Percentiles rank a stretch among this genome's conserved stretches.
Evolutionary conservation across 2,329 filamentous ascomycete genomes (phyloP).

Genomic region (Paecilomyces sp.): DNA sequence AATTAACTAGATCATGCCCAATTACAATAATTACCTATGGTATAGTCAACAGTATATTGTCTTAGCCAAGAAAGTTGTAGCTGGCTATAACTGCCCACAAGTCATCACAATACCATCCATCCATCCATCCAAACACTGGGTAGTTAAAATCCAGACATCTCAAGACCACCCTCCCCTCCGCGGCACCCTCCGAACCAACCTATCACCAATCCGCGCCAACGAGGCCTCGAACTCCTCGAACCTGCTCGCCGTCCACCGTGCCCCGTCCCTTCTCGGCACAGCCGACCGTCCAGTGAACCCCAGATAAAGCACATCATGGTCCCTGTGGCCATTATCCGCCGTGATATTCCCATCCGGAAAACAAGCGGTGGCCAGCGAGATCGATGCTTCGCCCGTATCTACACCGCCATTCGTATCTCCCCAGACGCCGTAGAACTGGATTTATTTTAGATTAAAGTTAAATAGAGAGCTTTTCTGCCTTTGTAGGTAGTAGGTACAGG

Average conservation of each 20-base stretch:
- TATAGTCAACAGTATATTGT: too few species aligned
- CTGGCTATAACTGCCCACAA: too few species aligned
- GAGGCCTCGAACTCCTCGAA: slow-evolving; percentile 39
- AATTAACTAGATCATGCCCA: too few species aligned
- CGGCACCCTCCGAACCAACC: slow-evolving; percentile 1
- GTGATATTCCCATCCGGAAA: slow-evolving; percentile 45
- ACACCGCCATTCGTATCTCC: slow-evolving; percentile 55
- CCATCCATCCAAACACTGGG: too few species aligned
- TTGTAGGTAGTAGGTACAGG: neutral
- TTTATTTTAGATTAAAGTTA: neutral
- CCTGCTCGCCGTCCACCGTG: slow-evolving; percentile 48
- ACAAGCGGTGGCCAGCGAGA: slow-evolving; percentile 52
- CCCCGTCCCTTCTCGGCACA: slow-evolving; percentile 47
- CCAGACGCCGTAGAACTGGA: slow-evolving; percentile 53
- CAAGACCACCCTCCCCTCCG: neutral
- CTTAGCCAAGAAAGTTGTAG: too few species aligned
- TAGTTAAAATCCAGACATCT: neutral
- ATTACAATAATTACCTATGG: too few species aligned
- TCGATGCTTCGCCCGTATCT: slow-evolving; percentile 50
- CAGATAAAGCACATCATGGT: slow-evolving; percentile 55
- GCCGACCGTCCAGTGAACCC: slow-evolving; percentile 53
- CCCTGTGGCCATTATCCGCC: slow-evolving; percentile 50
- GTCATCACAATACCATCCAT: too few species aligned
- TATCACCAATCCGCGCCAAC: slow-evolving; percentile 14
- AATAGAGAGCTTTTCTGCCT: too few species aligned